Evolutionary conservation across 2,329 filamentous ascomycete genomes (phyloP), one percentile per base, ranked within the genome.

Genomic region (Exophiala spinifera): DNA sequence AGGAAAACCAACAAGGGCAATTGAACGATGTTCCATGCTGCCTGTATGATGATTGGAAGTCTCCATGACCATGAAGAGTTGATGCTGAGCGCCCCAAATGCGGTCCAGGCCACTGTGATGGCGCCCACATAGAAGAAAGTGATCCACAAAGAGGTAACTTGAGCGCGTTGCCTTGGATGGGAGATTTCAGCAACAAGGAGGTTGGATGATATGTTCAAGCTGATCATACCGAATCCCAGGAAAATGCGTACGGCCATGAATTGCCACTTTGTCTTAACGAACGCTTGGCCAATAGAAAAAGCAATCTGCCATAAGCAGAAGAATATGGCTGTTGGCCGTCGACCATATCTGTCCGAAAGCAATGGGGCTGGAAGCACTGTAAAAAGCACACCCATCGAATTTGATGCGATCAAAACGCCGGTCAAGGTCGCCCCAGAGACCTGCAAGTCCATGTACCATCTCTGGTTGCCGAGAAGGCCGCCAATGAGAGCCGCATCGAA

Each of bases 41-140:
- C 61, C 58, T 80, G 78, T 1, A 80, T 61, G 2, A 67, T 63
- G 3, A 73, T 71, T 0, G 76, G 76, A 31, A 76, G 69, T 39
- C 77, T 73, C 82, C 83, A 86, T 5, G 75, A 70, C 61, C 70
- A 77, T 65, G 77, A 61, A 51, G 79, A 76, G 59, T 73, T 55
- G 39, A 68, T 74, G 63, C 67, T 71, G 25, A 39, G 21, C 8
- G 53, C 53, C 4, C 76, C 77, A 51, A 71, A 80, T 14, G 75
- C 76, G 34, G 79, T 67, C 23, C 73, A 69, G 14, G 76, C 74
- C 1, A 77, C 76, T 2, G 76, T 75, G 28, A 79, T 78, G 44
- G 73, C 70, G 47, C 77, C 77, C 36, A 76, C 75, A 49, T 77
- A 79, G 73, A 74, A 79, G 50, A 76, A 76, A 55, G 74, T 78